A percentile compares a stretch with the other conserved stretches of the same genome.
Conservation (phyloP, 2,329 filamentous ascomycete species). For the Aspergillus fijiensis region DNA sequence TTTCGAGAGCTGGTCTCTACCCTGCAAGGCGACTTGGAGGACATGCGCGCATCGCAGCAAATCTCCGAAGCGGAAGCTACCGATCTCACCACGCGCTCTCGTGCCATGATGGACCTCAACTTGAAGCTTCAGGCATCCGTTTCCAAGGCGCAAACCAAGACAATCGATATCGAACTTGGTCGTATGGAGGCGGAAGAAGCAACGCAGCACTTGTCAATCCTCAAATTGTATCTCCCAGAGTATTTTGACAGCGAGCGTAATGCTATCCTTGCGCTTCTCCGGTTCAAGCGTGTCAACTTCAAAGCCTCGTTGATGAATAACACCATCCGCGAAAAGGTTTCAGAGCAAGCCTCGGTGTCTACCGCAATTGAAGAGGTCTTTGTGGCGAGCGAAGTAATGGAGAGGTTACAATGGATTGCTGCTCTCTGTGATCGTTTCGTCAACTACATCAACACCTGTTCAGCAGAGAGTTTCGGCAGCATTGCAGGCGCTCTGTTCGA, state of each 20-base stretch:
- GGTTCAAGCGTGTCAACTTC: constrained; percentile 84
- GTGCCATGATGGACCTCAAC: constrained; percentile 96
- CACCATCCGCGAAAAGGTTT: constrained; percentile 76
- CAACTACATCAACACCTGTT: constrained; percentile 75
- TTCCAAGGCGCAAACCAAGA: constrained; percentile 88
- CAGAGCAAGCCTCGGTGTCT: constrained; percentile 64
- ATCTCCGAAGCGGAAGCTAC: constrained; percentile 91
- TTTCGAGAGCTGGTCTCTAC: constrained; percentile 87
- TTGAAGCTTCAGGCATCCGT: constrained; percentile 89
- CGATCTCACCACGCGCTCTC: constrained; percentile 81
- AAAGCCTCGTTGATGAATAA: constrained; percentile 77
- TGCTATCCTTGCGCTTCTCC: constrained; percentile 81
- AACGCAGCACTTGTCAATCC: constrained; percentile 80
- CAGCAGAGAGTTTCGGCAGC: constrained; percentile 71
- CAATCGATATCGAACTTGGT: constrained; percentile 85
- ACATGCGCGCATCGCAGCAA: constrained; percentile 87
- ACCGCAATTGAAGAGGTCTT: constrained; percentile 73
- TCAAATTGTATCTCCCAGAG: constrained; percentile 85
- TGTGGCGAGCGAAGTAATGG: constrained; percentile 74
- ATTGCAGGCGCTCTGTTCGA: constrained; percentile 82
- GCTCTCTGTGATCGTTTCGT: constrained; percentile 82
- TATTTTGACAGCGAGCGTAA: constrained; percentile 77
- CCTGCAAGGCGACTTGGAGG: constrained; percentile 81
- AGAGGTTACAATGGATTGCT: constrained; percentile 81
- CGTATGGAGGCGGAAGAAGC: constrained; percentile 87